Evolutionary conservation across 768 basidiomycete genomes (phyloP), one percentile per base, ranked within the genome.

Genomic region (Serendipita sp.): DNA sequence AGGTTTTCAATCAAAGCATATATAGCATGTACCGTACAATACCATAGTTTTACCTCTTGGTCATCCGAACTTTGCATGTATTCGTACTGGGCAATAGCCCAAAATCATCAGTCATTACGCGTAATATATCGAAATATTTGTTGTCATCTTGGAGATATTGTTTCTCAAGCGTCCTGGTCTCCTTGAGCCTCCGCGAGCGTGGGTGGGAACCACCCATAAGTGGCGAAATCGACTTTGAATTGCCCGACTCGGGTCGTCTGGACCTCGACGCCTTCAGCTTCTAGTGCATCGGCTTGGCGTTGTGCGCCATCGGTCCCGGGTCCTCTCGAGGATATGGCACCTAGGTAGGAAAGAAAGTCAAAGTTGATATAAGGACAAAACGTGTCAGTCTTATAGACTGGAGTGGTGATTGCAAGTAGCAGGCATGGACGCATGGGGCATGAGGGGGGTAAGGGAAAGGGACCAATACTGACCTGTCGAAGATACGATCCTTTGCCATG

Each of bases 231-330:
- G 1, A 60, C 56, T 60, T 38, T 30, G 35, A 60, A 60, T 35
- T 60, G 65, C 28, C 67, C 67, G 16, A 66, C 37, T 63, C 47
- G 76, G 18, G 82, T 79, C 2, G 73, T 75, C 2, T 71, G 78
- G 18, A 94, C 90, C 62, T 88, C 83, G n/a, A 94, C 81, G 2
- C 88, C 90, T 72, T 94, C 92, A 0, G 82, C 84, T 65, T 85
- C 82, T 13, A 96, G 79, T 2, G 80, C 84, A n/a, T 86, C 83
- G 16, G 83, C 77, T 71, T 96, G 92, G 0, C 83, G 76, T 51
- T 80, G 80, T 0, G 91, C 91, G 1, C 90, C 91, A 45, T 81
- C 76, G 2, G 92, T 92, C 2, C 85, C 87, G 2, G 92, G 89
- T 0, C 88, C 91, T 48, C 92, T 80, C 4, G 89, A 92, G 1